phyloP scores from a whole-genome alignment of 805 yeast species.

The Sugiyamaella mastotermitis region DNA sequence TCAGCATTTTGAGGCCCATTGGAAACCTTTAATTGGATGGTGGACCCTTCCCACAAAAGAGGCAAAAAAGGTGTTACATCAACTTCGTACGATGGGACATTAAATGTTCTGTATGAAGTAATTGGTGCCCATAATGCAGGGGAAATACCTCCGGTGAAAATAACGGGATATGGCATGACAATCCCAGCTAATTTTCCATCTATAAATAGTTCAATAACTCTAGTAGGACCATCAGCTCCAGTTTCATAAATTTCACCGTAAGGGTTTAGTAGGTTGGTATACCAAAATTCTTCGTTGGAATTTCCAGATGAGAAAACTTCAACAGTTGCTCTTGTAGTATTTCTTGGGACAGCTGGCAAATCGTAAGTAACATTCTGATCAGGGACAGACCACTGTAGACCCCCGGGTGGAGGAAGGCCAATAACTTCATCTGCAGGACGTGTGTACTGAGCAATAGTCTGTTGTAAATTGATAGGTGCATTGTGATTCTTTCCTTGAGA shows the following conservation, averaged over 20 bases:
- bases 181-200: constrained; percentile 55
- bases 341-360: constrained; percentile 33
- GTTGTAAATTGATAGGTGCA: background rate
- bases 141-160: constrained; percentile 77
- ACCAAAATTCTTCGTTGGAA: constrained; percentile 84
- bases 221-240: constrained; percentile 50
- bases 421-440: constrained; percentile 3
- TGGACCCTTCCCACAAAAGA: constrained; percentile 45
- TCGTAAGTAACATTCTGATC: constrained; percentile 1
- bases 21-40: constrained; percentile 12
- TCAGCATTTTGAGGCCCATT: constrained; percentile 9
- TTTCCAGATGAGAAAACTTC: constrained; percentile 70
- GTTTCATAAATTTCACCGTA: background rate
- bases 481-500: background rate
- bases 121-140: constrained; percentile 80
- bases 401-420: constrained; percentile 3
- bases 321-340: constrained; percentile 54
- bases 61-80: constrained; percentile 71
- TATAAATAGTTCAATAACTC: constrained; percentile 58
- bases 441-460: background rate
- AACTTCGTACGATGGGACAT: constrained; percentile 60
- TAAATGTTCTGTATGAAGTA: constrained; percentile 69
- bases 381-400: background rate
- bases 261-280: constrained; percentile 40
- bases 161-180: constrained; percentile 62